Evolutionary conservation across 2,329 filamentous ascomycete genomes (phyloP).

Genomic region (Clonostachys rosea): DNA sequence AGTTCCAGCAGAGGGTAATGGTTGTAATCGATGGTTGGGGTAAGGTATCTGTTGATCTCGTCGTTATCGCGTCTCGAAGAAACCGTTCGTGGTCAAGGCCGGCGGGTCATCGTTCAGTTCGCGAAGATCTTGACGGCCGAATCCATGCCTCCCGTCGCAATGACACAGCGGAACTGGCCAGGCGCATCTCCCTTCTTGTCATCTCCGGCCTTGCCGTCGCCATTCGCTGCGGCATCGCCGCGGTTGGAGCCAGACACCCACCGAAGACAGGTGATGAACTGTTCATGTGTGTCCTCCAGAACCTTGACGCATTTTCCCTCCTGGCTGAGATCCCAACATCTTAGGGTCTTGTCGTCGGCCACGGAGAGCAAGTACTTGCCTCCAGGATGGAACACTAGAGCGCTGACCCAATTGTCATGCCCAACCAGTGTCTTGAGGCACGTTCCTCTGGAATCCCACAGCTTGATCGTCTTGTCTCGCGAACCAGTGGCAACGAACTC

Average conservation of each 20-base stretch:
- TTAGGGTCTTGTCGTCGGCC: constrained; percentile 84
- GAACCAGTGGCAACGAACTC: constrained; percentile 89
- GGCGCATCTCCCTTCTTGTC: constrained; percentile 41
- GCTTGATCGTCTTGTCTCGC: constrained; percentile 82
- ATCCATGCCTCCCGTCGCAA: constrained; percentile 83
- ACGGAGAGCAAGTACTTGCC: constrained; percentile 86
- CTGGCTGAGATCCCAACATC: constrained; percentile 91
- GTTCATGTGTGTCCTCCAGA: constrained; percentile 70
- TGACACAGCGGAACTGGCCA: constrained; percentile 71
- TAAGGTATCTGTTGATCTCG: too few species aligned
- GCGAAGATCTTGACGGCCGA: constrained; percentile 75
- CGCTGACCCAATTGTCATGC: constrained; percentile 93
- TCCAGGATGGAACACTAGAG: constrained; percentile 82
- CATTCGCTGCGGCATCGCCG: constrained; percentile 19
- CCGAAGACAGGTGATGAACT: constrained; percentile 80
- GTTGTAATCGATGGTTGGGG: too few species aligned
- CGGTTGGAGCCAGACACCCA: constrained; percentile 80
- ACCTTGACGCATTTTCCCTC: constrained; percentile 87
- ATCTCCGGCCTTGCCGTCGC: constrained; percentile 15
- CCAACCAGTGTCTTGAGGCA: constrained; percentile 80
- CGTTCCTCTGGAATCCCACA: constrained; percentile 84
- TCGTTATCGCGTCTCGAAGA: too few species aligned
- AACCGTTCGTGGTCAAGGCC: too few species aligned
- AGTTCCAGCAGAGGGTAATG: too few species aligned
- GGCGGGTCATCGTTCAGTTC: constrained; percentile 20